These are phyloP conservation scores for Xerocomus amazonicus DNA, from an alignment of 1,284 basidiomycete species.

Conservation along the genomic window DNA sequence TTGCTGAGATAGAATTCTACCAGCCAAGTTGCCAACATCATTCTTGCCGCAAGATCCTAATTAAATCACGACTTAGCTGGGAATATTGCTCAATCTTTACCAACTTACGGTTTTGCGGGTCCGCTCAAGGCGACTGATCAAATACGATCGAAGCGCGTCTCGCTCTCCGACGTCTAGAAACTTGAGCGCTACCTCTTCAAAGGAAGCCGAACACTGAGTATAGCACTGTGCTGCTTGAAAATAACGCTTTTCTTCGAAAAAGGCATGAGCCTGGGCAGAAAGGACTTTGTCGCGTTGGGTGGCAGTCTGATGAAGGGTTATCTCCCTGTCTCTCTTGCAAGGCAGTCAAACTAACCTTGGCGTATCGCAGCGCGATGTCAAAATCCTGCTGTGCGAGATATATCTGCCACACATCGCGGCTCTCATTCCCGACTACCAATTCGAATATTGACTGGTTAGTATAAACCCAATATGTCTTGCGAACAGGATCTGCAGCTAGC, in stretches of 20 bases:
- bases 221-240: constrained; percentile 93
- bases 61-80: background rate
- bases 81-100: background rate
- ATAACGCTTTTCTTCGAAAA: constrained; percentile 78
- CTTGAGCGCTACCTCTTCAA: constrained; percentile 90
- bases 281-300: constrained; percentile 84
- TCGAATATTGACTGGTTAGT: constrained; percentile 91
- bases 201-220: constrained; percentile 82
- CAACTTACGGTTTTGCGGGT: constrained; percentile 67
- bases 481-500: constrained; percentile 78
- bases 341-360: constrained; percentile 58
- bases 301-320: constrained; percentile 54
- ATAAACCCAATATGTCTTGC: constrained; percentile 93
- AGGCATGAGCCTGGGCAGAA: constrained; percentile 81
- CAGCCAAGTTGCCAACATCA: constrained; percentile 99
- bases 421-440: constrained; percentile 83
- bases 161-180: constrained; percentile 89
- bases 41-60: constrained; percentile 88
- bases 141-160: constrained; percentile 90
- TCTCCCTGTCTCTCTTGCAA: background rate
- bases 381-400: constrained; percentile 80
- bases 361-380: constrained; percentile 75
- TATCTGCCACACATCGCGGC: constrained; percentile 92
- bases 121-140: constrained; percentile 84
- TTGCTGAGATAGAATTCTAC: constrained; percentile 97